These are phyloP conservation scores for Exserohilum rostratum DNA, from an alignment of 2,329 filamentous ascomycete species.

Conservation along the genomic window DNA sequence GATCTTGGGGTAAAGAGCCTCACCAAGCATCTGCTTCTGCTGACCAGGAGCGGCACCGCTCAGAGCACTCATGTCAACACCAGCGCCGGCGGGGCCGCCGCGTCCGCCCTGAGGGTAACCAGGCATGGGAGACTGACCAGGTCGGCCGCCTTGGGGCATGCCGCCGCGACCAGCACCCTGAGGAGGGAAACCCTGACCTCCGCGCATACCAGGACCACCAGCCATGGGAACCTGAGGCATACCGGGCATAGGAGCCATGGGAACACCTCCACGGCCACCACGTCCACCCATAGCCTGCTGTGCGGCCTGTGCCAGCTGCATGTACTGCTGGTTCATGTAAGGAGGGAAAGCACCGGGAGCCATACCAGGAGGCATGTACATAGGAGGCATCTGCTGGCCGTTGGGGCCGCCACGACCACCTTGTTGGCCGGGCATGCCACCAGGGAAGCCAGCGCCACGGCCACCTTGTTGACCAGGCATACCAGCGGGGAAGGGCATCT, in stretches of 20 bases:
- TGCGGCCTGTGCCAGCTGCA: slow-evolving; percentile 77
- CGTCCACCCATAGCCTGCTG: slow-evolving; percentile 61
- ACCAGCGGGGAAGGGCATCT: slow-evolving; percentile 65
- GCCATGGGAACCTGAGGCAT: slow-evolving; percentile 73
- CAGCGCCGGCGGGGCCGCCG: slow-evolving; percentile 33
- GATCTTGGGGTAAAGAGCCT: slow-evolving; percentile 99
- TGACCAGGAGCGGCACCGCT: slow-evolving; percentile 66
- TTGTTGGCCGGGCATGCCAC: slow-evolving; percentile 79
- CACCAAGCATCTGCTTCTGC: slow-evolving; percentile 98
- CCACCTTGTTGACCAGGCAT: slow-evolving; percentile 76
- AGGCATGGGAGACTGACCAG: slow-evolving; percentile 39
- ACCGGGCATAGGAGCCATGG: slow-evolving; percentile 66
- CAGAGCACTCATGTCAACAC: slow-evolving; percentile 60
- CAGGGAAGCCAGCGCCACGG: slow-evolving; percentile 84
- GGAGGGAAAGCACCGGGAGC: slow-evolving; percentile 73
- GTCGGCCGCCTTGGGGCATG: slow-evolving; percentile 38
- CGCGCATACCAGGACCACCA: slow-evolving; percentile 50
- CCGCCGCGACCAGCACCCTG: slow-evolving; percentile 48
- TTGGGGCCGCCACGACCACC: slow-evolving; percentile 82
- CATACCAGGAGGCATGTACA: slow-evolving; percentile 75
- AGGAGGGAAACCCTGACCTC: slow-evolving; percentile 49
- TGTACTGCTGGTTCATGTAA: slow-evolving; percentile 78
- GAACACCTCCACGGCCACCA: slow-evolving; percentile 68
- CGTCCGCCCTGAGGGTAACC: slow-evolving; percentile 43
- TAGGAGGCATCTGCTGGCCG: slow-evolving; percentile 80